Evolutionary conservation across 176 grass and related monocot genomes (phyloP).

Genomic region (Musa acuminata): DNA sequence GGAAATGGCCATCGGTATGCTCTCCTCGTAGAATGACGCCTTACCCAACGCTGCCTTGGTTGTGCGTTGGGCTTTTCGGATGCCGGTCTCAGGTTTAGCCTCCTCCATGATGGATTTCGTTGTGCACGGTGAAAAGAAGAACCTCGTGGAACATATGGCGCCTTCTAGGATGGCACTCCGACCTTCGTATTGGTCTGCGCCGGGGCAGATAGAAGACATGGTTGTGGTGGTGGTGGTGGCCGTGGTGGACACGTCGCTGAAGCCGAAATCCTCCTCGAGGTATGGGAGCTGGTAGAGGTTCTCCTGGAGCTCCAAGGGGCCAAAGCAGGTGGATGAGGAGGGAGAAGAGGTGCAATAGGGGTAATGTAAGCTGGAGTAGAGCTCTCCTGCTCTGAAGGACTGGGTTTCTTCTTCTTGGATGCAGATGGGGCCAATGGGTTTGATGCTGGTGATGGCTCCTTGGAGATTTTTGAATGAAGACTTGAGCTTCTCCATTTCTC

Average conservation of each 20-base stretch:
- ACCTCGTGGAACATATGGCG: slow-evolving; percentile 3
- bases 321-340: not conserved
- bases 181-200: not conserved
- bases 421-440: not conserved
- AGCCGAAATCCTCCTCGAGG: not conserved
- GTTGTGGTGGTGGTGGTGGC: not conserved
- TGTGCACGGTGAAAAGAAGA: slow-evolving; percentile 19
- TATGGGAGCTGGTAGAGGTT: not conserved
- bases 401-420: slow-evolving; percentile 5
- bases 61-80: not conserved
- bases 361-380: not conserved
- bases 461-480: slow-evolving; percentile 1
- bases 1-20: not conserved
- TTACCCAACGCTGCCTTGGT: not conserved
- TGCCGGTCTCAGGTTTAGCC: not conserved
- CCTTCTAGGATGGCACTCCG: not conserved
- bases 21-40: slow-evolving; percentile 4
- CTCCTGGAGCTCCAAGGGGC: not conserved
- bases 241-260: too few relatives aligned
- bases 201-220: not conserved
- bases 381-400: slow-evolving; percentile 1
- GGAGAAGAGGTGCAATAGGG: not conserved
- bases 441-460: slow-evolving; percentile 6
- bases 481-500: slow-evolving; percentile 10
- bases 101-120: slow-evolving; percentile 19